phyloP scores from a whole-genome alignment of 805 yeast species.

The Kluyveromyces starmeri region DNA sequence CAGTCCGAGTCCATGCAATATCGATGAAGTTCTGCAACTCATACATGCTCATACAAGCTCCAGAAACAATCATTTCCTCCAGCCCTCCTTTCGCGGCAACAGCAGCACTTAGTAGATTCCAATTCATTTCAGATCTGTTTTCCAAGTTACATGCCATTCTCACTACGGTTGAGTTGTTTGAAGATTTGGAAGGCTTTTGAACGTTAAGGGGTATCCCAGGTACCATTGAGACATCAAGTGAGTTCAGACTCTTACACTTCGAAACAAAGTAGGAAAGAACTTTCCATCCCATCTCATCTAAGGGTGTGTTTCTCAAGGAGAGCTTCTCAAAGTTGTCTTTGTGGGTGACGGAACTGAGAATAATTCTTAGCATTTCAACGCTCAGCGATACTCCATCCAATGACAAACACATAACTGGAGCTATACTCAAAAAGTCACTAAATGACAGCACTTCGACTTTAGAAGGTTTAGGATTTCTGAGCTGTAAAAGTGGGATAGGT shows the following conservation, averaged over 20 bases:
- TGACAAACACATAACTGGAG: constrained; percentile 69
- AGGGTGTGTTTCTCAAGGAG: constrained; percentile 69
- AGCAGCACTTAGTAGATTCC: constrained; percentile 73
- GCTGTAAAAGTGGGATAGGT: constrained; percentile 70
- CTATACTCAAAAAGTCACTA: constrained; percentile 78
- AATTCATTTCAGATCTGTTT: constrained; percentile 65
- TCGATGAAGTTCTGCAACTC: constrained; percentile 55
- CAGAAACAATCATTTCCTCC: constrained; percentile 72
- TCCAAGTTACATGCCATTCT: constrained; percentile 33
- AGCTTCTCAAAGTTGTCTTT: constrained; percentile 60
- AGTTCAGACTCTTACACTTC: constrained; percentile 45
- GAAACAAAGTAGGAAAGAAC: constrained; percentile 69
- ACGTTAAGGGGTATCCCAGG: constrained; percentile 31
- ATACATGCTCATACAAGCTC: constrained; percentile 55
- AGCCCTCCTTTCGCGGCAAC: constrained; percentile 67
- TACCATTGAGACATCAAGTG: constrained; percentile 54
- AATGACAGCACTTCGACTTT: constrained; percentile 79
- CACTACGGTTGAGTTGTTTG: constrained; percentile 19
- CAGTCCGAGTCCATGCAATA: constrained; percentile 48
- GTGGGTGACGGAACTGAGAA: constrained; percentile 57
- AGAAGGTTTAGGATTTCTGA: constrained; percentile 83
- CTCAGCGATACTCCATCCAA: constrained; percentile 74
- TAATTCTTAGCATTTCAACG: constrained; percentile 61
- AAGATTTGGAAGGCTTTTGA: constrained; percentile 31
- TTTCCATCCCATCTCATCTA: constrained; percentile 74